phyloP scores from a whole-genome alignment of 2,329 filamentous ascomycete species.

The Verticillium isaacii region DNA sequence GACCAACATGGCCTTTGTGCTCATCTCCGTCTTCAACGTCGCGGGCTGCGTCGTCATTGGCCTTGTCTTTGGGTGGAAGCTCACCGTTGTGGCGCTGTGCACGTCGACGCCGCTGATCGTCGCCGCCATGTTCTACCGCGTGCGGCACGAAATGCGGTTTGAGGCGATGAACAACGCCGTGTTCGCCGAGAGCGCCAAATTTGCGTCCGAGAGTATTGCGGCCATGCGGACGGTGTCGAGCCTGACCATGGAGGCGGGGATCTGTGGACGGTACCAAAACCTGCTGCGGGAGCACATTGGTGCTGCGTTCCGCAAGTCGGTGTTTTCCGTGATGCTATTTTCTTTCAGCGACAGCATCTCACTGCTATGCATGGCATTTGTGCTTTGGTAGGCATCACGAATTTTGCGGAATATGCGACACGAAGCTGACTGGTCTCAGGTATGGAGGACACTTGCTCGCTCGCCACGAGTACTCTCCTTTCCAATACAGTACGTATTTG shows the following conservation, averaged over 20 bases:
- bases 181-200: constrained; percentile 56
- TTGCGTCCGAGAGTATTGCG: constrained; percentile 57
- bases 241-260: constrained; percentile 55
- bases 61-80: constrained; percentile 29
- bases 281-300: constrained; percentile 29
- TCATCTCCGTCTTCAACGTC: constrained; percentile 23
- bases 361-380: constrained; percentile 39
- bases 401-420: not conserved
- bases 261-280: constrained; percentile 32
- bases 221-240: constrained; percentile 59
- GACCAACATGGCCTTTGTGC: constrained; percentile 21
- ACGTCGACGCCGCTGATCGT: constrained; percentile 28
- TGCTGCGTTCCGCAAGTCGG: constrained; percentile 23
- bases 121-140: constrained; percentile 27
- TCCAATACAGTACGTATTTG: constrained; percentile 11
- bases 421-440: constrained; percentile 1
- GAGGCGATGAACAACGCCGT: constrained; percentile 53
- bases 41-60: constrained; percentile 23
- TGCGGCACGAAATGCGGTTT: constrained; percentile 48
- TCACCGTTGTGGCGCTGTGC: constrained; percentile 30
- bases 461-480: constrained; percentile 12
- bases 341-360: constrained; percentile 31
- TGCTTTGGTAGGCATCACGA: constrained; percentile 43
- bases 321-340: constrained; percentile 26
- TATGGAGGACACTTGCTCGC: constrained; percentile 11